phyloP scores from a whole-genome alignment of 805 yeast species.

The Starmerella bombi region DNA sequence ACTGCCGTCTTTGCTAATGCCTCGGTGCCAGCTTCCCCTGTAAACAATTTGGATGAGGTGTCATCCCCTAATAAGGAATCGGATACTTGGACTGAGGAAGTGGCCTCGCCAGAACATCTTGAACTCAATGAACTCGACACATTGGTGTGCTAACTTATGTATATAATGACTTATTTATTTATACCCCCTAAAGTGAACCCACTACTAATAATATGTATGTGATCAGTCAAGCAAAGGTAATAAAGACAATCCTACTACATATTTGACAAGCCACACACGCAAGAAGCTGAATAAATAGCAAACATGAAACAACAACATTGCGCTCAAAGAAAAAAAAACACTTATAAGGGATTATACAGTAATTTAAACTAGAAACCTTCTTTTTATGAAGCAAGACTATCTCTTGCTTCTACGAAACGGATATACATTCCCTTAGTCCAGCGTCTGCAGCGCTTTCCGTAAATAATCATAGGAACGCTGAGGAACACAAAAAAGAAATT shows the following conservation, averaged over 20 bases:
- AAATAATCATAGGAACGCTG: conserved; percentile 32
- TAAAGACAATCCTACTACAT: too few species aligned
- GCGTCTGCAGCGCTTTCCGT: conserved; percentile 31
- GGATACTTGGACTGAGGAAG: conserved; percentile 14
- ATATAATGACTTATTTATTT: conserved; percentile 13
- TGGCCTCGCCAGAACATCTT: conserved; percentile 22
- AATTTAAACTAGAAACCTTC: too few species aligned
- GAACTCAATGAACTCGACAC: conserved; percentile 23
- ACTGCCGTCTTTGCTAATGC: conserved; percentile 14
- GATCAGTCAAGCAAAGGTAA: too few species aligned
- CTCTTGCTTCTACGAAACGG: conserved; percentile 23
- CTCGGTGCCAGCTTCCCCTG: not conserved
- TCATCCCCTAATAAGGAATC: conserved; percentile 4
- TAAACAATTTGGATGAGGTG: not conserved
- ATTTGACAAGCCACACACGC: too few species aligned
- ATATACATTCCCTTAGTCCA: conserved; percentile 22
- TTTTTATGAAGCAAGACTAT: conserved; percentile 13
- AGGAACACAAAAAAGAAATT: conserved; percentile 33
- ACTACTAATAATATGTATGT: not conserved
- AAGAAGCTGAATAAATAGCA: too few species aligned
- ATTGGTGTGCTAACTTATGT: conserved; percentile 14
- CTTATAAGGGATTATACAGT: too few species aligned
- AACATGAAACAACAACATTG: too few species aligned
- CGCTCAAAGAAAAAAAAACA: too few species aligned
- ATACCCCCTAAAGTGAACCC: not conserved